These are phyloP conservation scores for Schizothecium vesticola DNA, from an alignment of 495 filamentous ascomycete species.

Conservation along the genomic window DNA sequence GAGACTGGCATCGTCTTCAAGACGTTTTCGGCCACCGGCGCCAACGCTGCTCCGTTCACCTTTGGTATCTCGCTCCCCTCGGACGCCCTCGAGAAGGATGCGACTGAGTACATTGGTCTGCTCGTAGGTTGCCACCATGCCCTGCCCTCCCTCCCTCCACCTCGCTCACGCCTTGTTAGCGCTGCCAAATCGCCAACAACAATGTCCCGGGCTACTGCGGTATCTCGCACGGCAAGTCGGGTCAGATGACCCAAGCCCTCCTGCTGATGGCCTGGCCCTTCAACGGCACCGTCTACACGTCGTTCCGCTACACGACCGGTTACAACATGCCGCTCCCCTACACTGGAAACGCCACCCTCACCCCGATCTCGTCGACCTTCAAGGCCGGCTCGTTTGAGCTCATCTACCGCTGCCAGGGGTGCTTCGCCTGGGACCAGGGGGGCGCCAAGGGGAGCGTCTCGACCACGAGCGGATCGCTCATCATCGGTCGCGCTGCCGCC, in stretches of 20 bases:
- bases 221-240: conserved; percentile 44
- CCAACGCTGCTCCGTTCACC: conserved; percentile 34
- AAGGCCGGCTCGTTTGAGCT: conserved; percentile 51
- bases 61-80: conserved; percentile 53
- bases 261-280: conserved; percentile 54
- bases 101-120: conserved; percentile 55
- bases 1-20: conserved; percentile 40
- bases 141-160: neutral
- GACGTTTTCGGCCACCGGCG: conserved; percentile 29
- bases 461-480: conserved; percentile 19
- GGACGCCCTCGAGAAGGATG: conserved; percentile 45
- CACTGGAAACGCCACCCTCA: conserved; percentile 52
- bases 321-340: conserved; percentile 55
- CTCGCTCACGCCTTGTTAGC: conserved; percentile 13
- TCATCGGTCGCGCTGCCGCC: conserved; percentile 27
- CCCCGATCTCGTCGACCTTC: conserved; percentile 52
- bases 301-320: conserved; percentile 51
- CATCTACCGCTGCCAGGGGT: conserved; percentile 59
- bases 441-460: conserved; percentile 20
- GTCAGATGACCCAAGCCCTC: conserved; percentile 54
- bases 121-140: conserved; percentile 34
- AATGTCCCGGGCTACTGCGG: conserved; percentile 49
- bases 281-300: conserved; percentile 46
- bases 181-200: conserved; percentile 23
- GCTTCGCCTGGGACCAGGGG: conserved; percentile 48